Base-by-base conservation (phyloP, 805 yeast genomes). In the Yamadazyma tumulicola region DNA sequence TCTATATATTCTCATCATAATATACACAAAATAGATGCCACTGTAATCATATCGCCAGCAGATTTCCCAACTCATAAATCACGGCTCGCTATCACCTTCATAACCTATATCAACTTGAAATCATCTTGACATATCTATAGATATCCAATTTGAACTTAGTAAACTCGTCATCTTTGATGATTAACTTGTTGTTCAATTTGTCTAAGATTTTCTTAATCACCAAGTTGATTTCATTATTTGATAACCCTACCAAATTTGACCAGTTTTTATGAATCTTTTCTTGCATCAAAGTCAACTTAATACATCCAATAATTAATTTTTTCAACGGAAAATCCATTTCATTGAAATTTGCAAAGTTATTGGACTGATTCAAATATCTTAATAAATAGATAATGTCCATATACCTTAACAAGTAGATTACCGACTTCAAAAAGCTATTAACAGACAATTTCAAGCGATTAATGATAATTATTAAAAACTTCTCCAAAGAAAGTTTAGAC, bases 351-450 rank as follows among this genome's bases (percentile, higher is more conserved):
- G 67, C 70, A 39, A 56, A 63, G 41, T 67, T 67, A 42, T 67
- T 67, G 19, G 69, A 59, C 45, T 67, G 73, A 41, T 67, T 67
- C 37, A 67, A 57, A 42, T 67, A 67, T 35, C 73, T 49, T 39
- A 67, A 59, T 36, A 67, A 55, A 47, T 67, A 67, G 32, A 67
- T 60, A 28, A 67, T 64, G 43, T 67, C 72, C 72, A 67, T 67
- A 45, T 67, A 67, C 34, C 73, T 54, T 52, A 67, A 67, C 29
- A 67, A 51, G 42, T 67, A 67, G 18, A 67, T 62, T 25, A 60
- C 52, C 4, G 70, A 66, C 38, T 61, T 64, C 57, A 67, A 55
- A 43, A 67, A 67, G 41, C 55, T 45, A 3, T 61, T 52, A 18
- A 67, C 39, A 1, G 64, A 45, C 26, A 67, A 47, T 34, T 55